These are phyloP conservation scores for Asterophora lycoperdoides DNA, from an alignment of 768 basidiomycete species.

Conservation along the genomic window DNA sequence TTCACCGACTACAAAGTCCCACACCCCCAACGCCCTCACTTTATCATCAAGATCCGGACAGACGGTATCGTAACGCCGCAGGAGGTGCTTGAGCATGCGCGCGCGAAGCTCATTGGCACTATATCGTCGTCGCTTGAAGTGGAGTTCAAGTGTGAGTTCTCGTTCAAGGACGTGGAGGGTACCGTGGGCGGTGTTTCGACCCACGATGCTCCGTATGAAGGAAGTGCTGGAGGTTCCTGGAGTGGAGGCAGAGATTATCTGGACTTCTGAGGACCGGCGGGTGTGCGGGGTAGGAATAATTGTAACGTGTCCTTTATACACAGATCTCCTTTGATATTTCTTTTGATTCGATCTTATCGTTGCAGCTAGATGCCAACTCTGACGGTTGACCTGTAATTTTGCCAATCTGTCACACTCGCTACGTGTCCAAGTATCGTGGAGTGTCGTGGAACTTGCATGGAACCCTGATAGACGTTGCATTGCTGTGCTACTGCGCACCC, in stretches of 20 bases:
- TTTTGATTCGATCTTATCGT: no score
- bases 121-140: slow-evolving; percentile 61
- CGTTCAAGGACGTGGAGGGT: slow-evolving; percentile 68
- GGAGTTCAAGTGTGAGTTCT: slow-evolving; percentile 81
- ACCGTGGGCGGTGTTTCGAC: slow-evolving; percentile 20
- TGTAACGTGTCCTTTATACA: no score
- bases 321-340: no score
- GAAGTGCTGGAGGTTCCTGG: slow-evolving; percentile 19
- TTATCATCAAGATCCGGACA: slow-evolving; percentile 93
- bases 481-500: no score
- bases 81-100: slow-evolving; percentile 78
- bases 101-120: slow-evolving; percentile 72
- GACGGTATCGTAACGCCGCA: slow-evolving; percentile 84
- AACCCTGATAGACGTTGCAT: no score
- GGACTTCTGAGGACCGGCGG: slow-evolving; percentile 17
- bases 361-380: no score
- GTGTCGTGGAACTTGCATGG: no score
- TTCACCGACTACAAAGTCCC: slow-evolving; percentile 99
- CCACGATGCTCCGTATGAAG: slow-evolving; percentile 50
- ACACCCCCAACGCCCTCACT: slow-evolving; percentile 91
- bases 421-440: no score
- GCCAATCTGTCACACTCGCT: no score
- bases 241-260: slow-evolving; percentile 21
- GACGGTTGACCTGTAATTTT: no score
- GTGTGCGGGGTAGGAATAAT: no score